Evolutionary conservation across 1,139 yeast species (phyloP), one percentile per base, ranked within the genome.

Genomic region (Wickerhamiella infanticola): DNA sequence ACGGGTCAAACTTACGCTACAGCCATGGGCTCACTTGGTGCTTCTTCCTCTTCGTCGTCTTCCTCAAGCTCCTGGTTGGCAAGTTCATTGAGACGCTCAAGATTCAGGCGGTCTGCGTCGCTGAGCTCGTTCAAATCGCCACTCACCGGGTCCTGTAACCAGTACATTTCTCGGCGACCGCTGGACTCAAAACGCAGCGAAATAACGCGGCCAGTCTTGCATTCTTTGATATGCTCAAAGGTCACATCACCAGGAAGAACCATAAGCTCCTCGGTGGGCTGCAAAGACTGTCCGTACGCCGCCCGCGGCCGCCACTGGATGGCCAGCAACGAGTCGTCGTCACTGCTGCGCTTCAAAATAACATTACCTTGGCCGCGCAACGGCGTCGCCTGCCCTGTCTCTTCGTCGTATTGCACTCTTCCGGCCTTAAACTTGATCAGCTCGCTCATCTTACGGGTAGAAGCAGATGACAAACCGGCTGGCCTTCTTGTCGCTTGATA

Each of bases 181-280:
- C 94, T 81, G 51, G 90, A 78, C 57, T 75, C 69, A 62, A 86
- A 86, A 48, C 82, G 77, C 62, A 90, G 72, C 48, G 86, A 83
- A 63, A 81, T 81, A 27, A 90, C 86, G 52, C 98, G 70, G 8
- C 97, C 97, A 3, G 85, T 77, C 44, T 69, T 74, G 60, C 95
- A 81, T 25, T 88, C 77, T 45, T 71, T 66, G 41, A 86, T 76
- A 48, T 75, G 85, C 48, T 75, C 74, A 79, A 94, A 84, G 42
- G 80, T 76, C 40, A 88, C 94, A 59, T 90, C 97, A 2, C 96
- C 97, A 0, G 96, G 95, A 55, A 90, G 81, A 46, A 90, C 74
- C 54, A 86, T 72, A 53, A 86, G 69, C 55, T 82, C 93, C 45
- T 65, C 63, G 37, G 53, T 47, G 47, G 81, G 82, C 40, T 70